Evolutionary conservation across 257 asterid species (phyloP).

Genomic region (Euphrasia confusa): DNA sequence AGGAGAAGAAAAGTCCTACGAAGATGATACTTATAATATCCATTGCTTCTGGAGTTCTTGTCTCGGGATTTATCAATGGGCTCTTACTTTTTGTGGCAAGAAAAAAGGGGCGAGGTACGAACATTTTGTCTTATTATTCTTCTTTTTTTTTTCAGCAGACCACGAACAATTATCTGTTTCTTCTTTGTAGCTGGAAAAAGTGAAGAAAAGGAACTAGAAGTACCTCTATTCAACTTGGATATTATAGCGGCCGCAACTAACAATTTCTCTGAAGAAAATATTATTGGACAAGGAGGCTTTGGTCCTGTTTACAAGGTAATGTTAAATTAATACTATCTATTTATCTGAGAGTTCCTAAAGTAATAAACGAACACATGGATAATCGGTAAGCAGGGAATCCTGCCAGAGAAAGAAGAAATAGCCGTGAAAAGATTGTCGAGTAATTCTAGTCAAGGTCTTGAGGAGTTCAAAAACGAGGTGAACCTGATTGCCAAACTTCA

Average conservation of each 20-base stretch:
- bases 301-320: conserved; percentile 3
- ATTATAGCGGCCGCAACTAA: conserved; percentile 24
- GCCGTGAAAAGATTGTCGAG: background rate
- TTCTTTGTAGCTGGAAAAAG: background rate
- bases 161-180: no score
- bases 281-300: conserved; percentile 28
- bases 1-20: background rate
- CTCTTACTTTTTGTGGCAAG: background rate
- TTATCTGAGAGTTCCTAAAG: background rate
- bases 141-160: no score
- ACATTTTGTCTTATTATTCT: background rate
- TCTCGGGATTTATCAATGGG: conserved; percentile 16
- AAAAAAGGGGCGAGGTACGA: background rate
- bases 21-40: conserved; percentile 19
- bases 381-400: background rate
- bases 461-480: background rate
- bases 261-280: conserved; percentile 25
- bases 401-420: background rate
- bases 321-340: no score
- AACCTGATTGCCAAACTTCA: background rate
- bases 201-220: conserved; percentile 23
- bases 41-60: conserved; percentile 17
- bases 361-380: no score
- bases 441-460: background rate
- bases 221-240: conserved; percentile 29